A percentile compares a stretch with the other conserved stretches of the same genome.
phyloP scores from a whole-genome alignment of 225 moss, liverwort and hornwort genomes.

The Lunularia cruciata region DNA sequence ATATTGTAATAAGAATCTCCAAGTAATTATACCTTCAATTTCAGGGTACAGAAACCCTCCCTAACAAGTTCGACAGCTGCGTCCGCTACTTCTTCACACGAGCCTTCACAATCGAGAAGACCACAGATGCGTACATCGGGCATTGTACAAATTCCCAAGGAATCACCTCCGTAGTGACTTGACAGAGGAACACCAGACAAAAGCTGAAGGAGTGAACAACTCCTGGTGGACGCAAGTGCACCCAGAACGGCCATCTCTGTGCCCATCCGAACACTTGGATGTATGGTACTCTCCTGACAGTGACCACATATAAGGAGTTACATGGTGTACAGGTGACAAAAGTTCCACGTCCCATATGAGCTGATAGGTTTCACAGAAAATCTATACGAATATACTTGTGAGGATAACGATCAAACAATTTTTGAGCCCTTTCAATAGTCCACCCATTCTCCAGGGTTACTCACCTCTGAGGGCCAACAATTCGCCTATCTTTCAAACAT shows the following conservation, averaged over 20 bases:
- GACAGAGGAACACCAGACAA: constrained; percentile 43
- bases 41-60: constrained; percentile 80
- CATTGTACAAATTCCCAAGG: background rate
- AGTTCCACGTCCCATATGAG: no score
- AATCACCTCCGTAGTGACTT: constrained; percentile 15
- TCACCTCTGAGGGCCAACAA: no score
- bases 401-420: no score
- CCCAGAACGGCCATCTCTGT: constrained; percentile 86
- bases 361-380: no score
- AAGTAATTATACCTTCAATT: constrained; percentile 62
- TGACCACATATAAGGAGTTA: background rate
- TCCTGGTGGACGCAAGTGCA: constrained; percentile 57
- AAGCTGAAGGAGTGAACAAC: constrained; percentile 65
- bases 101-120: constrained; percentile 68
- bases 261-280: constrained; percentile 80
- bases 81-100: constrained; percentile 56
- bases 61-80: constrained; percentile 66
- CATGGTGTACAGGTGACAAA: no score
- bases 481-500: no score
- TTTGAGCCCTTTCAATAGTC: no score
- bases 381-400: background rate
- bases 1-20: no score
- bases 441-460: no score
- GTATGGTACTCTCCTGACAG: constrained; percentile 55
- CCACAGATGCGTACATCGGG: constrained; percentile 60